Percentiles rank a stretch among this genome's conserved stretches.
phyloP scores from a whole-genome alignment of 2,329 filamentous ascomycete genomes.

The Colletotrichum karsti region DNA sequence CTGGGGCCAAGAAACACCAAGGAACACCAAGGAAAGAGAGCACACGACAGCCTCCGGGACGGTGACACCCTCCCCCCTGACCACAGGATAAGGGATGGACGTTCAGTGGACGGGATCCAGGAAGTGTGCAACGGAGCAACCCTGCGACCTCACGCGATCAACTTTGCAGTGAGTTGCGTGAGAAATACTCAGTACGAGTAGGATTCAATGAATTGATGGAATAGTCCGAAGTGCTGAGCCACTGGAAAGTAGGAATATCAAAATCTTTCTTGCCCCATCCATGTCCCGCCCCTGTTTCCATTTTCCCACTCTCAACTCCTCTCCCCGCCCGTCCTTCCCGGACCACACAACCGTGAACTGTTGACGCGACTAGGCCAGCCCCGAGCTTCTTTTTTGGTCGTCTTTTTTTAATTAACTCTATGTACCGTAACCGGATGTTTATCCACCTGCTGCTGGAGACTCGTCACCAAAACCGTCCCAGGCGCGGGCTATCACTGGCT shows the following conservation, averaged over 20 bases:
- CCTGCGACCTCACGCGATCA: slow-evolving; percentile 4
- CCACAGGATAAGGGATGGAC: neutral
- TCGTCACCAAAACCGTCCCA: neutral
- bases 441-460: neutral
- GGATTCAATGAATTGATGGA: too few relatives aligned
- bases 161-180: neutral
- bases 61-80: neutral
- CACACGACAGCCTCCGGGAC: slow-evolving; percentile 21
- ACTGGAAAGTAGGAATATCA: neutral
- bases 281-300: neutral
- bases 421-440: neutral
- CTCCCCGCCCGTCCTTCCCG: neutral
- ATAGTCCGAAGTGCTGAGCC: neutral
- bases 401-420: slow-evolving; percentile 3
- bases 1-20: neutral
- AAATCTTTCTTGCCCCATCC: slow-evolving; percentile 3
- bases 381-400: slow-evolving; percentile 5
- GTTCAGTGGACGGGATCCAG: neutral
- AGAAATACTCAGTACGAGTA: too few relatives aligned
- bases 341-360: neutral
- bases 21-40: slow-evolving; percentile 23
- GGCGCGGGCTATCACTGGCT: slow-evolving; percentile 7
- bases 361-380: neutral
- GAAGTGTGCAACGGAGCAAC: neutral
- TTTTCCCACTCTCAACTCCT: neutral